Base-by-base conservation (phyloP, 1,284 basidiomycete species). In the Grifola frondosa region DNA sequence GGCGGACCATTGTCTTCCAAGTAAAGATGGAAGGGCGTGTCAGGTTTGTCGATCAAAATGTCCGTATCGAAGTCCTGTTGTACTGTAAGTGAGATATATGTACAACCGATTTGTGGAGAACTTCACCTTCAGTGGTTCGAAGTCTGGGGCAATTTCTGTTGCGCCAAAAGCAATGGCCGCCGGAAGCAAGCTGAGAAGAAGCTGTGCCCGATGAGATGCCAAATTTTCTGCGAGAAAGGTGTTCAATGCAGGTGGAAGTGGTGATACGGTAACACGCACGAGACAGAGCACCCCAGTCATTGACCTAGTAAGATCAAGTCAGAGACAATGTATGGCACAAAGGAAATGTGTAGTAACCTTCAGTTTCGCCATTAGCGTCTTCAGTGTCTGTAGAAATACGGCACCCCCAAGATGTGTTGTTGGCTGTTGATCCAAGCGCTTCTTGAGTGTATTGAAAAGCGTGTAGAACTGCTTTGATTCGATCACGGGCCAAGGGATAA, bases 401-500 rank as follows among this genome's bases (percentile, higher is more conserved):
- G 75, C 77, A 0, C 74, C 81, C 0, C 69, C 66, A 0, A 53
- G 57, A 50, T 83, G 78, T 0, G 78, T 79, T 0, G 74, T 38
- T 2, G 48, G 49, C 47, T 81, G 79, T 20, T 67, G 58, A 47
- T 78, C 73, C 4, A 83, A 57, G 6, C 62, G 62, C 29, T 61
- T 62, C 51, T 75, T 78, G 17, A 83, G 43, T 0, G 61, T 57
- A 1, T 65, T 61, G 44, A 82, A 82, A 16, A 78, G 50, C 5
- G 57, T 66, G 48, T 83, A 83, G 50, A 84, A 83, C 32, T 77
- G 69, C 23, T 63, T 70, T 0, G 79, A 80, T 54, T 80, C 77
- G 26, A 83, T 82, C 21, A 84, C 77, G 0, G 79, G 80, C 80
- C 81, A 84, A 12, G 80, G 79, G 15, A 84, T 69, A 13, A 84